Evolutionary conservation across 306 rosid species (phyloP), one percentile per base, ranked within the genome.

Genomic region (Carpinus fangiana): DNA sequence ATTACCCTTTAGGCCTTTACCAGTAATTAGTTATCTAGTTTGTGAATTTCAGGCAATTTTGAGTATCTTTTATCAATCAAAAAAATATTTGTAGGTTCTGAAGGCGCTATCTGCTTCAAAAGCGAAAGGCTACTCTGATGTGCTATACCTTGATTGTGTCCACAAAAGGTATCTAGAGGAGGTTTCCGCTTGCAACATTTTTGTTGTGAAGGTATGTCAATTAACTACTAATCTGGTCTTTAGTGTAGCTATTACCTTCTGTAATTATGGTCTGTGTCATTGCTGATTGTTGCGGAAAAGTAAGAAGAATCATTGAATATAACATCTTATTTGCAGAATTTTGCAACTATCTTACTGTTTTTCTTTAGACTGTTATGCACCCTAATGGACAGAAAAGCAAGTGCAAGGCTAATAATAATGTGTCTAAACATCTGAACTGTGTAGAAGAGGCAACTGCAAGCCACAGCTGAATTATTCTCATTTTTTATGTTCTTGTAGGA

Each of bases 121-220:
- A 86, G 97, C 92, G 20, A 89, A 87, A 81, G 99, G 99, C 73
- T 96, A 89, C 84, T 90, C 99, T 51, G 98, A 96, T 88, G 97
- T 91, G 74, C 83, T 96, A 70, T 96, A 96, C 80, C 97, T 96
- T 50, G 99, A 96, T 69, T 96, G 97, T 76, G 90, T 91, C 70
- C 87, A 93, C 86, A 96, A 96, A 80, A 93, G 67, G 84, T 96
- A 91, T 84, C 86, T 96, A 70, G 99, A 96, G 89, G 99, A 95
- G 93, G 99, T 95, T 79, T 95, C 98, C 61, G 90, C 92, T n/a
- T 93, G 94, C 87, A 95, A 95, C 81, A 91, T 96, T 81, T 96
- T 96, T 85, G 93, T 96, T 80, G 98, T 96, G 59, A 96, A 96
- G 99, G 99, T 93, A 90, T 62, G 74, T n/a, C 73, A 62, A 45